Percentiles rank a stretch among this genome's conserved stretches.
These are phyloP conservation scores for Nepenthes gracilis DNA, from an alignment of 148 eudicot genomes.

Conservation along the genomic window DNA sequence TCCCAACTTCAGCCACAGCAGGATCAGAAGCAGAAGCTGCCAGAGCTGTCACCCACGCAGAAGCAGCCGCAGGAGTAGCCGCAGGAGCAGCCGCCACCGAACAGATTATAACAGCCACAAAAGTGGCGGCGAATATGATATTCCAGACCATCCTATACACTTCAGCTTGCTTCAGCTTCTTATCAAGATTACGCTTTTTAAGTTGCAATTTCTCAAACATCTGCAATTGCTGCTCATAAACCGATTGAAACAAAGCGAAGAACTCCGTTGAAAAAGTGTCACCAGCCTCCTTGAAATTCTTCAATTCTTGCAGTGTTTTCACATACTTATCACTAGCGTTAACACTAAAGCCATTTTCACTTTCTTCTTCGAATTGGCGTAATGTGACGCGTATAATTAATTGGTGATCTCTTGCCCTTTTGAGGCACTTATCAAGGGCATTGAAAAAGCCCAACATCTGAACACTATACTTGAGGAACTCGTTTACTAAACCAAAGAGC, in stretches of 20 bases:
- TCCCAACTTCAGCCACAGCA: constrained; percentile 17
- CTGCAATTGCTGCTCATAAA: constrained; percentile 17
- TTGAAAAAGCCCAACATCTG: constrained; percentile 19
- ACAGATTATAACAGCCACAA: constrained; percentile 54
- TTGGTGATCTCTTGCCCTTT: constrained; percentile 16
- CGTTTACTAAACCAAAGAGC: constrained; percentile 19
- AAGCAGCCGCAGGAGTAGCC: constrained; percentile 43
- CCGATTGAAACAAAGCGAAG: constrained; percentile 10
- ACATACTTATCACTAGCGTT: constrained; percentile 13
- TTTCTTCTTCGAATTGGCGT: constrained; percentile 20
- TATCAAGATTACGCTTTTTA: constrained; percentile 50
- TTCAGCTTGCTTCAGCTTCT: constrained; percentile 36
- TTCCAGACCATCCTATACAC: constrained; percentile 54
- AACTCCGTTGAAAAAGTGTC: constrained; percentile 24
- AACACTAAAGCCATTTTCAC: background rate
- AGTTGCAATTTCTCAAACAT: constrained; percentile 18
- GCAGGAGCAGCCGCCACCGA: constrained; percentile 89
- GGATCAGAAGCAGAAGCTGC: constrained; percentile 21
- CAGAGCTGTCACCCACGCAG: constrained; percentile 28
- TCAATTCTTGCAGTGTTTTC: constrained; percentile 17
- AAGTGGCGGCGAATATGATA: constrained; percentile 47
- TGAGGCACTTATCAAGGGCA: constrained; percentile 21
- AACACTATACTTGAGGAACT: constrained; percentile 25
- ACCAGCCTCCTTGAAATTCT: constrained; percentile 23
- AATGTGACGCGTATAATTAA: constrained; percentile 14